Evolutionary conservation across 495 filamentous ascomycete genomes (phyloP).

Genomic region (Penicillium fimorum): DNA sequence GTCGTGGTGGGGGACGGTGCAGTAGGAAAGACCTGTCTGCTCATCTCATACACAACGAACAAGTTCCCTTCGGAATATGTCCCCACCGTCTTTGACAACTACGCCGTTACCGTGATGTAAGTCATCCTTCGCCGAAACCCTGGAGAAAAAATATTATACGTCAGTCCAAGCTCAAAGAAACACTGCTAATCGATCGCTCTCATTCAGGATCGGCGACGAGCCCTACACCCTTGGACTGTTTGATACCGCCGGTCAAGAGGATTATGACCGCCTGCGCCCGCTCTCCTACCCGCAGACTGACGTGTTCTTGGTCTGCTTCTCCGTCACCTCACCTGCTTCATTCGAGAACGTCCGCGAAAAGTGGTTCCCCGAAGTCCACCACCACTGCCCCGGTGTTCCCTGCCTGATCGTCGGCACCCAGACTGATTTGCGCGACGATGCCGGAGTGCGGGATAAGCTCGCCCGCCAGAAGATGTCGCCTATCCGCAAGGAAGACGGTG

Average conservation of each 20-base stretch:
- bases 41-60: slow-evolving; percentile 99
- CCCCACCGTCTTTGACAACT: slow-evolving; percentile 98
- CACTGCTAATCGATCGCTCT: slow-evolving; percentile 21
- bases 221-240: slow-evolving; percentile 97
- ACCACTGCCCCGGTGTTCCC: slow-evolving; percentile 96
- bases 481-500: slow-evolving; percentile 87
- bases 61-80: slow-evolving; percentile 99
- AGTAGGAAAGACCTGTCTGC: slow-evolving; percentile 96
- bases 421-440: slow-evolving; percentile 91
- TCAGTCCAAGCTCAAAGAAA: background rate
- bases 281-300: slow-evolving; percentile 98
- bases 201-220: slow-evolving; percentile 91
- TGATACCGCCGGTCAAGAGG: slow-evolving; percentile 98
- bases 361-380: slow-evolving; percentile 98
- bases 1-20: slow-evolving; percentile 99
- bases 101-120: slow-evolving; percentile 99
- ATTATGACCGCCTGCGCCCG: slow-evolving; percentile 96
- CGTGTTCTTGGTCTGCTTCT: slow-evolving; percentile 98
- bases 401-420: slow-evolving; percentile 98
- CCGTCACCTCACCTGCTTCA: slow-evolving; percentile 95
- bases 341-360: slow-evolving; percentile 99
- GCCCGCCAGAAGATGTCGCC: slow-evolving; percentile 93
- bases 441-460: slow-evolving; percentile 85
- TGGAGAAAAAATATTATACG: slow-evolving; percentile 3
- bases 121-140: slow-evolving; percentile 34